phyloP scores from a whole-genome alignment of 768 basidiomycete species.

The Boletus bicolor region DNA sequence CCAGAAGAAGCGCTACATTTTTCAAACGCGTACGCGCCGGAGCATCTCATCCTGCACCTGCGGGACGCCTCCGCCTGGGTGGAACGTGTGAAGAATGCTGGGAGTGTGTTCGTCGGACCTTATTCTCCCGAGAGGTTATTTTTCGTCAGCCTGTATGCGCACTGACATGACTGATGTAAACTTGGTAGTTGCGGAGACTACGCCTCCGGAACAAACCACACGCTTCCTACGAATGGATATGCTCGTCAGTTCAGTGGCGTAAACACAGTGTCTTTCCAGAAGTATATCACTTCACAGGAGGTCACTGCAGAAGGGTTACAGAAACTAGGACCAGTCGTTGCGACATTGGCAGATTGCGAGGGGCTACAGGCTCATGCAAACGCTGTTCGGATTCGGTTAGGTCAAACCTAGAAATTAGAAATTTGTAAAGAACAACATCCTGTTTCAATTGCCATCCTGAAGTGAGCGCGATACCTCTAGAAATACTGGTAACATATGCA shows the following conservation, averaged over 20 bases:
- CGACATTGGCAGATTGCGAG: constrained; percentile 90
- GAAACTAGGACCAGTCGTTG: constrained; percentile 81
- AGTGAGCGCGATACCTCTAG: constrained; percentile 6
- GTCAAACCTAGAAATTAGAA: constrained; percentile 4
- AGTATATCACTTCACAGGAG: constrained; percentile 97
- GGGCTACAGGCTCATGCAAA: constrained; percentile 94
- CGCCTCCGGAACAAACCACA: constrained; percentile 98
- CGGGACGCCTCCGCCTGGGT: constrained; percentile 66
- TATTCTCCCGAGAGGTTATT: constrained; percentile 92
- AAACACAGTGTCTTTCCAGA: constrained; percentile 96
- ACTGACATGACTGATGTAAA: constrained; percentile 7
- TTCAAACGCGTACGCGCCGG: constrained; percentile 97
- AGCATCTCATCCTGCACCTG: constrained; percentile 93
- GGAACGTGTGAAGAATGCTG: constrained; percentile 78
- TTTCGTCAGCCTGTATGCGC: not conserved
- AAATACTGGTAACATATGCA: constrained; percentile 12
- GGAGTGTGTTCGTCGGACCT: constrained; percentile 93
- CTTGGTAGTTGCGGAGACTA: constrained; percentile 88
- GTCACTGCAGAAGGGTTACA: constrained; percentile 75
- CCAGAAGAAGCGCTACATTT: constrained; percentile 80
- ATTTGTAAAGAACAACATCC: not conserved
- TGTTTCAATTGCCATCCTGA: not conserved
- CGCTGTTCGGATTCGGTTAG: constrained; percentile 84
- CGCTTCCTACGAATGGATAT: constrained; percentile 93
- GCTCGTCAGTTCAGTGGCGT: constrained; percentile 98